These are phyloP conservation scores for Grosmannia huntii DNA, from an alignment of 2,329 filamentous ascomycete genomes.

Conservation along the genomic window DNA sequence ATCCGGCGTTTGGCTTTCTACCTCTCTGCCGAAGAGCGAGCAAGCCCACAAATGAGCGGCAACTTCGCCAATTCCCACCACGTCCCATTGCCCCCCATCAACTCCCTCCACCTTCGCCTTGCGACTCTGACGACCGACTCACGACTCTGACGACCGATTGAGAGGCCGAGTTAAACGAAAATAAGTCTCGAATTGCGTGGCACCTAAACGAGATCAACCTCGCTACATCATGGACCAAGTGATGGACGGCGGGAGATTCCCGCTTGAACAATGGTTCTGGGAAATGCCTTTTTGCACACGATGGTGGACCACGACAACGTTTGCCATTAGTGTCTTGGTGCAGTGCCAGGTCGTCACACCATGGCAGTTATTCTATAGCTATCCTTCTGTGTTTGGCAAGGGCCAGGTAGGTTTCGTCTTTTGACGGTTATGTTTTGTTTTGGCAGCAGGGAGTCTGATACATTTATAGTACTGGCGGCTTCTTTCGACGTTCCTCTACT, in stretches of 20 bases:
- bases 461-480: conserved; percentile 79
- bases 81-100: background rate
- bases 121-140: background rate
- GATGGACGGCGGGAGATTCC: conserved; percentile 46
- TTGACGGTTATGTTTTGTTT: background rate
- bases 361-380: conserved; percentile 96
- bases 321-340: conserved; percentile 75
- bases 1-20: background rate
- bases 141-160: background rate
- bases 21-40: background rate
- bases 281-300: conserved; percentile 95
- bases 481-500: conserved; percentile 94
- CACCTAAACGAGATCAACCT: background rate
- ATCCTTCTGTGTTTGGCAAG: conserved; percentile 79
- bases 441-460: background rate
- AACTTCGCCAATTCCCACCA: background rate
- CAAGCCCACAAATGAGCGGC: background rate
- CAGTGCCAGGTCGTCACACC: conserved; percentile 88
- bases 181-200: background rate
- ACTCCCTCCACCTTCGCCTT: background rate
- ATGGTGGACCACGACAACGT: conserved; percentile 91
- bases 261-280: conserved; percentile 95
- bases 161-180: background rate
- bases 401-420: conserved; percentile 55
- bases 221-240: conserved; percentile 40